Conservation (phyloP, 2,329 filamentous ascomycete species). For the Alternaria postmessia region DNA sequence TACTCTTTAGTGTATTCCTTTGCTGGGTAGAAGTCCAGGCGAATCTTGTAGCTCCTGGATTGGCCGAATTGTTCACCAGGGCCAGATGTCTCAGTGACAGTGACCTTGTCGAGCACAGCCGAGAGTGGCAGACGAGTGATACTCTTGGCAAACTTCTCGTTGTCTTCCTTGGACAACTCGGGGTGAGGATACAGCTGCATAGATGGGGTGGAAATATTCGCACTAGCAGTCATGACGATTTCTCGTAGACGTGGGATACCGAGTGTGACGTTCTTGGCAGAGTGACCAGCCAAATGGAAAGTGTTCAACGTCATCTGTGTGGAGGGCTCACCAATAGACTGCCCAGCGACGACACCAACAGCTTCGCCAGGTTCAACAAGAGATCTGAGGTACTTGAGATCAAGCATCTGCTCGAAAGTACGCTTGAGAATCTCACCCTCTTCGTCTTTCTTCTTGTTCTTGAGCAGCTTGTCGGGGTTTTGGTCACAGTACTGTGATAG, state of each 20-base stretch:
- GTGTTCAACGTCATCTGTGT: conserved; percentile 99
- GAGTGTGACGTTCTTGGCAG: conserved; percentile 96
- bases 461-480: conserved; percentile 71
- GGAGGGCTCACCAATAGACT: conserved; percentile 95
- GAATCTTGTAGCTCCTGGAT: conserved; percentile 85
- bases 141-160: conserved; percentile 85
- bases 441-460: conserved; percentile 65
- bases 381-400: conserved; percentile 91
- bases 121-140: conserved; percentile 87
- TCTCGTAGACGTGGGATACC: conserved; percentile 97
- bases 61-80: conserved; percentile 71
- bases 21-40: conserved; percentile 82
- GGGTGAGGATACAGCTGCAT: conserved; percentile 85
- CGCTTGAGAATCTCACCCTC: conserved; percentile 62
- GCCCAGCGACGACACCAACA: conserved; percentile 94
- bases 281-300: conserved; percentile 98
- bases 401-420: conserved; percentile 82
- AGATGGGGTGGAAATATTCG: conserved; percentile 85
- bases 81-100: conserved; percentile 80
- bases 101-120: conserved; percentile 82
- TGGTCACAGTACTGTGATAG: conserved; percentile 71
- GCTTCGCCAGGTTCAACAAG: conserved; percentile 95
- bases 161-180: conserved; percentile 72
- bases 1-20: conserved; percentile 87
- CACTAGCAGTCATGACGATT: conserved; percentile 97